Base-by-base conservation (phyloP, 2,329 filamentous ascomycete genomes). In the Apiospora hydei region DNA sequence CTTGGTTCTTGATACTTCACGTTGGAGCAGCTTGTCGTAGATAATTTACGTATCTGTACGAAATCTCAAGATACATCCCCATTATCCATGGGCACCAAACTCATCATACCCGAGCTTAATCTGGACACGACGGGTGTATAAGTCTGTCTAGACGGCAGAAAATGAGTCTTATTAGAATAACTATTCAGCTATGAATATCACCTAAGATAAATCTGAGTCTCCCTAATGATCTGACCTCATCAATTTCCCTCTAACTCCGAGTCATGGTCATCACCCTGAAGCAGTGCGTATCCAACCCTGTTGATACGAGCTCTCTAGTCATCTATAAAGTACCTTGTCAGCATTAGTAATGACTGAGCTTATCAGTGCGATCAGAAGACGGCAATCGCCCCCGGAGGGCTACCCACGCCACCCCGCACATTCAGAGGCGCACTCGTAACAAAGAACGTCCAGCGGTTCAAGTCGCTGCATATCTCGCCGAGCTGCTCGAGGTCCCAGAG, bases 371-470 rank as follows among this genome's bases (percentile, higher is more conserved):
- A 21, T 69, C 67, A 76, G 10, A 77, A 61, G 13, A 77, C 74
- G 11, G 76, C 76, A 10, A 76, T 71, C 18, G 74, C 73, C 49
- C 76, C 76, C 1, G 75, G 75, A 5, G 76, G 75, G 1, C 71
- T 73, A 0, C 72, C 74, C 16, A 76, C 74, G 8, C 69, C 74
- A 1, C 75, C 75, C 6, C 67, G n/a, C 30, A 73, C 72, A 47
- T 76, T 76, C 41, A 77, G 64, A 3, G 76, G 76, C 30, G 71
- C 69, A 49, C 69, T 71, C 2, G 75, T 73, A 7, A 77, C 47
- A 41, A 77, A 75, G 70, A 77, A 77, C 6, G 70, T 71, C 73
- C 74, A 77, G n/a, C 70, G 70, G 51, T 72, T 0, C 64, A 43
- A 21, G 24, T 46, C 38, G 38, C 4, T 4, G 43, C 64, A 67